These are phyloP conservation scores for Ophiostoma sp. DNA, from an alignment of 2,329 filamentous ascomycete genomes.

Conservation along the genomic window DNA sequence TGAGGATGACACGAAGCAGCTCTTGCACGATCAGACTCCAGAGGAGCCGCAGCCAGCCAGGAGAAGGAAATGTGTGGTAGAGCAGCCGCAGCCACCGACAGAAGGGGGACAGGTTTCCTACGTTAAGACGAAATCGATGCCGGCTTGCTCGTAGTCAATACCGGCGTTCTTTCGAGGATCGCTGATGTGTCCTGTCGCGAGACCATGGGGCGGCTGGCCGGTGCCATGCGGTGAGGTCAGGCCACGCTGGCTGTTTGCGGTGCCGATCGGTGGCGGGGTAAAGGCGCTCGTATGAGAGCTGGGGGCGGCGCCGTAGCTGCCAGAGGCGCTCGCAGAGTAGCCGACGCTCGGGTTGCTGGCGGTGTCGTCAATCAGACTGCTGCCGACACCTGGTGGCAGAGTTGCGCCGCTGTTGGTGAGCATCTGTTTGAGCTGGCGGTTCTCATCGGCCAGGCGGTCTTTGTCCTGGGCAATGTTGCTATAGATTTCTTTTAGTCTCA, in stretches of 20 bases:
- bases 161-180: slow-evolving; percentile 42
- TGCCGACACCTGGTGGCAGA: slow-evolving; percentile 28
- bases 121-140: slow-evolving; percentile 89
- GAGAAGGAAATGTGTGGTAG: slow-evolving; percentile 3
- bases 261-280: slow-evolving; percentile 45
- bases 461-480: slow-evolving; percentile 73
- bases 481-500: slow-evolving; percentile 84
- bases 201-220: not conserved
- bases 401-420: slow-evolving; percentile 56
- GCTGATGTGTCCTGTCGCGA: slow-evolving; percentile 20
- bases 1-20: not conserved
- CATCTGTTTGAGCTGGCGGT: slow-evolving; percentile 66
- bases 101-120: slow-evolving; percentile 62
- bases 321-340: slow-evolving; percentile 60
- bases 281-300: slow-evolving; percentile 44
- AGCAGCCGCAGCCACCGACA: slow-evolving; percentile 16
- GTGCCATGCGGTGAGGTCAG: slow-evolving; percentile 20
- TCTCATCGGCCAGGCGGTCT: slow-evolving; percentile 74
- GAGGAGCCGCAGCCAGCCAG: not conserved
- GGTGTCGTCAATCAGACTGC: slow-evolving; percentile 43
- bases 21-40: not conserved
- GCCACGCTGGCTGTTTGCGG: slow-evolving; percentile 32
- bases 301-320: slow-evolving; percentile 58
- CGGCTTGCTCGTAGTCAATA: slow-evolving; percentile 76
- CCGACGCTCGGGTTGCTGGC: slow-evolving; percentile 49